A percentile compares a stretch with the other conserved stretches of the same genome.
Conservation (phyloP, 2,329 filamentous ascomycete genomes). For the Colletotrichum sp. region DNA sequence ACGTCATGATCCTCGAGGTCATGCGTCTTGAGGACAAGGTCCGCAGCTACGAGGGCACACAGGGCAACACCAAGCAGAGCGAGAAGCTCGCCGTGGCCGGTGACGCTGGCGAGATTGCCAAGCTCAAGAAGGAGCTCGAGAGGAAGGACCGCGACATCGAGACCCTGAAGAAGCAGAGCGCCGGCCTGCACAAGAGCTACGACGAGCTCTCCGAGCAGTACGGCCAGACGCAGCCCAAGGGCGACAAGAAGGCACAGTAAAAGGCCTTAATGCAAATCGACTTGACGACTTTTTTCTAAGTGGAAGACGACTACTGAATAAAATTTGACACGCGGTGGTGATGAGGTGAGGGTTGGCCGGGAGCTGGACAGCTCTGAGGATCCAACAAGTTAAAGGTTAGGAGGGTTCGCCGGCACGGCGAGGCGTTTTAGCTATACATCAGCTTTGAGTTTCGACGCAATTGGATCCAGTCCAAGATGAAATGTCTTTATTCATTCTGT, state of each 20-base stretch:
- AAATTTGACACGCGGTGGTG: background rate
- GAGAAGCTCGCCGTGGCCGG: slow-evolving; percentile 76
- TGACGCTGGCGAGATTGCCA: slow-evolving; percentile 75
- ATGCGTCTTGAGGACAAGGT: slow-evolving; percentile 92
- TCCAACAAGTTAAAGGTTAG: background rate
- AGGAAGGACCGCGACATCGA: slow-evolving; percentile 84
- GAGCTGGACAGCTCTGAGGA: background rate
- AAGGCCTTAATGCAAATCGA: background rate
- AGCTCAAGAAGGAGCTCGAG: slow-evolving; percentile 73
- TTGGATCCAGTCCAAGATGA: background rate
- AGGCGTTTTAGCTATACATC: slow-evolving; percentile 1
- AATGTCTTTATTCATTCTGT: background rate
- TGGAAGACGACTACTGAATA: background rate
- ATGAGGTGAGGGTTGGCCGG: background rate
- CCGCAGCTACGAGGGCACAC: slow-evolving; percentile 73
- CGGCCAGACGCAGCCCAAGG: slow-evolving; percentile 57
- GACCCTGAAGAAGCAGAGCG: slow-evolving; percentile 90
- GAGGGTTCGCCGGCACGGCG: background rate
- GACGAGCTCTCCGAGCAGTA: slow-evolving; percentile 85
- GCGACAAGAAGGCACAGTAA: slow-evolving; percentile 65
- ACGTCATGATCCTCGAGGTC: slow-evolving; percentile 93
- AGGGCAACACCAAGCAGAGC: slow-evolving; percentile 66
- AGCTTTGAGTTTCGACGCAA: background rate
- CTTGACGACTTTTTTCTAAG: background rate
- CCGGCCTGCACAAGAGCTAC: slow-evolving; percentile 85